Evolutionary conservation across 23 red algal genomes (phyloP), one percentile per base, ranked within the genome.

Genomic region (Cyanidioschyzon merolae): DNA sequence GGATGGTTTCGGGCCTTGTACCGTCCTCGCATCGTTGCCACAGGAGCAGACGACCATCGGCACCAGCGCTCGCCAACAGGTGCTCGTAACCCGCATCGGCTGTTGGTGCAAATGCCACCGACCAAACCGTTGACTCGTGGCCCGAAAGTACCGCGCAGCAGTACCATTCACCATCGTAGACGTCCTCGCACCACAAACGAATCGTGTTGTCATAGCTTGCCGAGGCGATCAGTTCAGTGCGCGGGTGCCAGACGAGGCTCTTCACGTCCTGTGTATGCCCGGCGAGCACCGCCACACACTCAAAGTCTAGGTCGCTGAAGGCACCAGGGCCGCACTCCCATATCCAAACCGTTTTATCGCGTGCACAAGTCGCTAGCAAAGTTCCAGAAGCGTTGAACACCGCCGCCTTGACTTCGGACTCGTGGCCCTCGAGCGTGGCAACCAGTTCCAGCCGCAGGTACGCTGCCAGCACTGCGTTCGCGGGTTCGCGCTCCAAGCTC

Each of bases 201-300:
- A 98, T 78, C 17, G 85, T 87, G 63, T 87, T 81, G 57, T 98
- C 94, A 50, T 86, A 98, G 34, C 85, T 77, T 67, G 68, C 84
- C 25, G 82, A 87, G 1, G 85, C 75, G 34, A 98, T 75, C 16
- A 91, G 68, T 41, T 98, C 94, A 12, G 57, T 41, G 37, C 38
- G 38, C 12, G 94, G 94, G 34, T 98, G 94, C 94, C 94, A 98
- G 39, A 75, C 57, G 17, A 98, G 79, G 39, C 68, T 54, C 71
- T 98, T 98, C 41, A 98, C 94, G 83, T 98, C 94, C 37, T 68
- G 84, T 29, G 82, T 82, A 80, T 98, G 94, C 36, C 85, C 88
- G 76, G 79, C 85, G 51, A 98, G 76, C 31, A 98, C 85, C 77
- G 88, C 89, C 16, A 91, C 77, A 50, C 87, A 98, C 24, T 91